Percentiles rank a stretch among this genome's conserved stretches.
Evolutionary conservation across 345 rosid genomes (phyloP).

Genomic region (Eucalyptus pauciflora): DNA sequence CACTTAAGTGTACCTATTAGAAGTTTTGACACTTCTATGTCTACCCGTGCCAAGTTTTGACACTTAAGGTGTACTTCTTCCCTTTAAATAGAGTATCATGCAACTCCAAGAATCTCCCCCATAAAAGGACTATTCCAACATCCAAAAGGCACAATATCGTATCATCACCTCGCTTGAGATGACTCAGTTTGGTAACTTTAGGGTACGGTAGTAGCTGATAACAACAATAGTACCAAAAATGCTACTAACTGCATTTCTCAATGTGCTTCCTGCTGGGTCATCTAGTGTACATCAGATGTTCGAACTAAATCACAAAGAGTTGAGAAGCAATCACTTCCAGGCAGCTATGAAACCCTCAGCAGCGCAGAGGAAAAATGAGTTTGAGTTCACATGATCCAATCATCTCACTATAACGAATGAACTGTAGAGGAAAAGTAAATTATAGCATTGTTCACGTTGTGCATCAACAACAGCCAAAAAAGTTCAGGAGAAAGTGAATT

Average conservation of each 20-base stretch:
- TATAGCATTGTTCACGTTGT: neutral
- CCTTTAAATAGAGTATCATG: neutral
- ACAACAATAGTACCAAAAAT: neutral
- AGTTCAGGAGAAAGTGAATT: neutral
- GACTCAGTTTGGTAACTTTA: neutral
- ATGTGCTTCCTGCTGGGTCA: neutral
- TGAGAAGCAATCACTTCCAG: neutral
- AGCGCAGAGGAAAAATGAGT: neutral
- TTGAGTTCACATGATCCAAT: neutral
- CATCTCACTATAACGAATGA: neutral
- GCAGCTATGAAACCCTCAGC: neutral
- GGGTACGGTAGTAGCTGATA: neutral
- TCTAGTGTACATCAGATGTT: neutral
- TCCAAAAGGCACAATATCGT: neutral
- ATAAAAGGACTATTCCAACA: neutral
- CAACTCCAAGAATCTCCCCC: neutral
- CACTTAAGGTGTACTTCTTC: too few species aligned
- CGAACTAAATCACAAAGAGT: neutral
- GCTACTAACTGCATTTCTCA: neutral
- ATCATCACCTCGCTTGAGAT: neutral
- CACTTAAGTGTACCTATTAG: too few species aligned
- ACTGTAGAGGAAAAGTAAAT: neutral
- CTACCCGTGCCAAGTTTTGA: accelerated
- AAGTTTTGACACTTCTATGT: too few species aligned
- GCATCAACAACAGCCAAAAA: neutral